Evolutionary conservation across 768 basidiomycete species (phyloP), one percentile per base, ranked within the genome.

Genomic region (Mrakia frigida): DNA sequence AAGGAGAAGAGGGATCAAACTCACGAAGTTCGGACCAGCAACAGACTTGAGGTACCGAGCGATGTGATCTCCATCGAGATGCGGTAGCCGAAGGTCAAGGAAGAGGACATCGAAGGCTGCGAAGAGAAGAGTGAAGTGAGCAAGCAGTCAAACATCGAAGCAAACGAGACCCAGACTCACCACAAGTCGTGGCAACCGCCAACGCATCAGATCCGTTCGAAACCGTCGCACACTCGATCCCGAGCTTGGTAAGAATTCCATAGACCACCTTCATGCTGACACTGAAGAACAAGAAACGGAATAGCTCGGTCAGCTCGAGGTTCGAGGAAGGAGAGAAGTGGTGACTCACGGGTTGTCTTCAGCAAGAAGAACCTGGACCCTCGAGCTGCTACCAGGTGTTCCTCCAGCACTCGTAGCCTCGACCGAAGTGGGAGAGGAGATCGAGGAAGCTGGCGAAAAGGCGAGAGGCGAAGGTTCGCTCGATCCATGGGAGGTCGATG

Each of bases 261-360:
- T 98, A 94, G 69, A 98, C 90, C 69, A 99, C 98, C 86, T 98
- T 98, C 43, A 92, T 92, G 0, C 94, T 96, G 79, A 98, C 98
- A 18, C 76, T 77, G 41, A 76, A 6, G 9, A 35, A 5, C 6
- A 35, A 31, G 10, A 46, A 25, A 25, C 41, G 23, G 25, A 11
- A 3, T 2, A 53, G 16, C 13, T 21, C 53, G n/a, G 25, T 70
- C 68, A 76, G 69, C 35, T 16, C 37, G 39, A 33, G 25, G n/a
- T 16, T 70, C n/a, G 52, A 63, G 21, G 25, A 39, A 50, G 3
- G 1, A 11, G 50, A 1, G 60, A 2, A 31, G 14, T 5, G 21
- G 25, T 14, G 23, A 77, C 76, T 39, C 3, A 77, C 1, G 97
- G 97, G 81, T 99, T 98, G 80, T 98, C 94, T 83, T 98, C 97